A percentile compares a stretch with the other conserved stretches of the same genome.
phyloP scores from a whole-genome alignment of 75 land plant species.

The Larix kaempferi region DNA sequence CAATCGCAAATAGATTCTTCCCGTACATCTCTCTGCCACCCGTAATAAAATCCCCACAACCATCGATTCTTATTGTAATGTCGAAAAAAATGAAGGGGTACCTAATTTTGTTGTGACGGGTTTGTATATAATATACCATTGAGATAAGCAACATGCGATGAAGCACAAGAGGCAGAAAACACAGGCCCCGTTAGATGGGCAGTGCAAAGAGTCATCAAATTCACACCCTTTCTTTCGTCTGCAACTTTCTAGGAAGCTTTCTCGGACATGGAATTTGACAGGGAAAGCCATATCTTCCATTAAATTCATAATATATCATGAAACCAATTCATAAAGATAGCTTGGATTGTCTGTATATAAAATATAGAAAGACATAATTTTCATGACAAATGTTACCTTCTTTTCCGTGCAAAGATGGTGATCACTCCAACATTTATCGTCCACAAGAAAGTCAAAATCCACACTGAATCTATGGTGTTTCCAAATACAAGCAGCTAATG shows the following conservation, averaged over 20 bases:
- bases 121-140: no score
- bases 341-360: no score
- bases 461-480: not conserved
- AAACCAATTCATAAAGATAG: no score
- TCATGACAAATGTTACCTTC: no score
- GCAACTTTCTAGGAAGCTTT: constrained; percentile 63
- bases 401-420: constrained; percentile 47
- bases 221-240: constrained; percentile 27
- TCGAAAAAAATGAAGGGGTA: no score
- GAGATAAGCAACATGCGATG: constrained; percentile 51
- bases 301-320: not conserved
- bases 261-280: constrained; percentile 64
- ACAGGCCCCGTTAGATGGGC: constrained; percentile 57
- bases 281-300: constrained; percentile 61
- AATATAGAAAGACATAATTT: constrained; percentile 11
- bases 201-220: constrained; percentile 45
- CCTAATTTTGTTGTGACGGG: no score
- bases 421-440: constrained; percentile 56
- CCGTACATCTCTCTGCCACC: no score
- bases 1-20: no score
- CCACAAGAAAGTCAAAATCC: constrained; percentile 8
- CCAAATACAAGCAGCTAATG: constrained; percentile 48
- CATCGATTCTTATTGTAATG: no score
- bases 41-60: no score
- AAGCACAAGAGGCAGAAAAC: constrained; percentile 17